Percentiles rank a stretch among this genome's conserved stretches.
These are phyloP conservation scores for Jamesozyma piceae DNA, from an alignment of 805 yeast species.

Conservation along the genomic window DNA sequence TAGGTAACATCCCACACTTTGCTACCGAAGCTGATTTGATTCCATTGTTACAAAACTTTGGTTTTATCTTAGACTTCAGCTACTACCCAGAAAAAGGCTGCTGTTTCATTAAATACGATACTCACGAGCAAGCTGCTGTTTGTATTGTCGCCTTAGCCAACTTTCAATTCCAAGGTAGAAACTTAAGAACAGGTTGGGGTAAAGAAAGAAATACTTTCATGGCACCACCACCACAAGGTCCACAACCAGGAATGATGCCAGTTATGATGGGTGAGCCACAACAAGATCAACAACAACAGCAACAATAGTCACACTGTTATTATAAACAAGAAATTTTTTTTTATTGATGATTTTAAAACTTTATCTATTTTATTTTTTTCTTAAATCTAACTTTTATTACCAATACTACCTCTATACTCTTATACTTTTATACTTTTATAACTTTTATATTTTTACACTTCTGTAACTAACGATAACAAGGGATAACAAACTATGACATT, in stretches of 20 bases:
- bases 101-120: slow-evolving; percentile 79
- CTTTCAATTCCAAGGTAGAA: slow-evolving; percentile 63
- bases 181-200: slow-evolving; percentile 83
- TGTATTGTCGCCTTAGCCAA: slow-evolving; percentile 75
- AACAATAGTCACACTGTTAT: slow-evolving; percentile 5
- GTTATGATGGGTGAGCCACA: slow-evolving; percentile 4
- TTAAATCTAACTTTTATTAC: too few species aligned
- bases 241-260: slow-evolving; percentile 8
- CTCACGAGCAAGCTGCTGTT: slow-evolving; percentile 81
- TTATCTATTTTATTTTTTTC: too few species aligned
- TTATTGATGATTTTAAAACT: too few species aligned
- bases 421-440: too few species aligned
- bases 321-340: slow-evolving; percentile 6
- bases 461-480: too few species aligned
- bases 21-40: slow-evolving; percentile 64
- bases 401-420: too few species aligned
- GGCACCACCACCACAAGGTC: slow-evolving; percentile 19
- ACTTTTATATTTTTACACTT: too few species aligned
- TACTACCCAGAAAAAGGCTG: slow-evolving; percentile 74
- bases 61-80: slow-evolving; percentile 72
- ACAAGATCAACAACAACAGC: slow-evolving; percentile 7
- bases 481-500: too few species aligned
- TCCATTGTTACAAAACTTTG: slow-evolving; percentile 69
- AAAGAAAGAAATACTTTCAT: slow-evolving; percentile 40
- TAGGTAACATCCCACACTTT: slow-evolving; percentile 76